Conservation (phyloP, 2,329 filamentous ascomycete species). For the Didymella segeticola region DNA sequence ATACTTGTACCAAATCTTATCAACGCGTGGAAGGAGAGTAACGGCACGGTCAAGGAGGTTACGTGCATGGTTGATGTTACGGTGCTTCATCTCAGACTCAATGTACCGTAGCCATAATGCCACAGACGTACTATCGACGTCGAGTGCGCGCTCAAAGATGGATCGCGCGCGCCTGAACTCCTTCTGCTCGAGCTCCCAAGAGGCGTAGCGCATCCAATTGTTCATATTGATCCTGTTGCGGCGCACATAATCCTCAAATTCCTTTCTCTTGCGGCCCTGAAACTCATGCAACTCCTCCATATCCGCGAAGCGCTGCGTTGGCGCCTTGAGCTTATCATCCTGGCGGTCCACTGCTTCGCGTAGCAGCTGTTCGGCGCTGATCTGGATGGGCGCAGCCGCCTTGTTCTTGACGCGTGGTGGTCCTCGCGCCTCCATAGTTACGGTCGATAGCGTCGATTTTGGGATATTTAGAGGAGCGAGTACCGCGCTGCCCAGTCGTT, state of each 20-base stretch:
- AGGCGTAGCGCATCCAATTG: conserved; percentile 98
- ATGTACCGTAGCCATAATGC: conserved; percentile 92
- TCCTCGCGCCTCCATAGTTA: conserved; percentile 86
- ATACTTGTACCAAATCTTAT: conserved; percentile 99
- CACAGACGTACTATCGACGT: conserved; percentile 87
- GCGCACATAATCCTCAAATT: conserved; percentile 97
- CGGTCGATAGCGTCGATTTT: background rate
- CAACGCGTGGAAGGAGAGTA: conserved; percentile 84
- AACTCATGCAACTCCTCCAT: conserved; percentile 98
- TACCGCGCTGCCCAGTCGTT: conserved; percentile 5
- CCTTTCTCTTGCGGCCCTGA: conserved; percentile 92
- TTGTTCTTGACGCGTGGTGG: conserved; percentile 99
- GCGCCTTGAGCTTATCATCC: conserved; percentile 84
- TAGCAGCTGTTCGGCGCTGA: conserved; percentile 95
- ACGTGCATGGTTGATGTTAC: conserved; percentile 85
- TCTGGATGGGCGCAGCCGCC: conserved; percentile 81
- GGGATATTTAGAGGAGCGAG: background rate
- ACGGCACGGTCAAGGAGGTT: conserved; percentile 96
- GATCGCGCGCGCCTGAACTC: conserved; percentile 91
- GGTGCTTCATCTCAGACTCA: conserved; percentile 88
- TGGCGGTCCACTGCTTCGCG: conserved; percentile 97
- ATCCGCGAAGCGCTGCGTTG: conserved; percentile 93
- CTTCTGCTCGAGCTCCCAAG: conserved; percentile 98
- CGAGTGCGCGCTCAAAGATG: conserved; percentile 92
- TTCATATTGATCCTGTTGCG: conserved; percentile 95